A percentile compares a stretch with the other conserved stretches of the same genome.
Conservation (phyloP, 78 protist genomes). For the Dictyostelium capitatum region DNA sequence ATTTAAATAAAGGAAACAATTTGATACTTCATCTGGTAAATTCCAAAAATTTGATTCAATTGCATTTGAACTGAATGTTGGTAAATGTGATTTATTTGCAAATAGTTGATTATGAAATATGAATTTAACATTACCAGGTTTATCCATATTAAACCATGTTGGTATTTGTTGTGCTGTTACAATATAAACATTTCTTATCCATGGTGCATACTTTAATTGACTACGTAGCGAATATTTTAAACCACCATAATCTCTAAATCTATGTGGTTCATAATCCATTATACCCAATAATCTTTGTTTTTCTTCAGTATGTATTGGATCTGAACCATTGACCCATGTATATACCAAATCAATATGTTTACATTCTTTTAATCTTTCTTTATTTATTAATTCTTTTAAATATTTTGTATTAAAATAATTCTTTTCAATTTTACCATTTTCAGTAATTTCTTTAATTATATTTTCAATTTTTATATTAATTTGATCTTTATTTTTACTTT, state of each 20-base stretch:
- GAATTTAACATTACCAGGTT: constrained; percentile 19
- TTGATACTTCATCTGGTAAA: constrained; percentile 16
- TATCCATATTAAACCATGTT: constrained; percentile 15
- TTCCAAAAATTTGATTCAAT: constrained; percentile 46
- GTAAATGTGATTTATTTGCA: constrained; percentile 25
- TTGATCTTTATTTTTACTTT: too few species aligned
- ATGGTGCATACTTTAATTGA: constrained; percentile 34
- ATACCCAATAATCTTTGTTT: too few species aligned
- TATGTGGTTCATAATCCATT: not conserved
- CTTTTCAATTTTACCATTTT: too few species aligned
- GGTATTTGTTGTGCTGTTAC: constrained; percentile 27
- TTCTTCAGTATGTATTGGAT: constrained; percentile 21
- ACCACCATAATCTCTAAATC: constrained; percentile 49
- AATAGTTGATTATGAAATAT: constrained; percentile 8
- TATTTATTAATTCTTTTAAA: too few species aligned
- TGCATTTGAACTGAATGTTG: constrained; percentile 22
- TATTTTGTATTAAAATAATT: too few species aligned
- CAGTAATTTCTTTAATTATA: too few species aligned
- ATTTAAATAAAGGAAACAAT: constrained; percentile 51
- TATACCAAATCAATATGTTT: constrained; percentile 38
- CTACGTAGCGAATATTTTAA: constrained; percentile 61
- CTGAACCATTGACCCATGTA: constrained; percentile 51
- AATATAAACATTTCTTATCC: constrained; percentile 16
- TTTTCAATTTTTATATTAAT: too few species aligned
- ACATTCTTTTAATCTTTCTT: not conserved